Evolutionary conservation across 257 asterid genomes (phyloP).

Genomic region (Marsdenia floribunda): DNA sequence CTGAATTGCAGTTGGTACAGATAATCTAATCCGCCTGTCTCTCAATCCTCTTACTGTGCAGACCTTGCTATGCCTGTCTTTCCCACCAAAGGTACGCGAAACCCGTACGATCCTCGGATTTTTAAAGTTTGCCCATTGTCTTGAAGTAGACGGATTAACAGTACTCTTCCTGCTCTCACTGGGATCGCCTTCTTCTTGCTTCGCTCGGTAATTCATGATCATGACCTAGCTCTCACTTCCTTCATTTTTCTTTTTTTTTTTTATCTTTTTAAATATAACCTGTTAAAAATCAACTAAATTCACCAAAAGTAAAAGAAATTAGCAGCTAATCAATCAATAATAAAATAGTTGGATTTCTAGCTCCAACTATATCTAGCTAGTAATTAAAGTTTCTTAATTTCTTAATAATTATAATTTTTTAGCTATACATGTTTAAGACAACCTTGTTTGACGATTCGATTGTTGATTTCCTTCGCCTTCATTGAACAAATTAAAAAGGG

Average conservation of each 20-base stretch:
- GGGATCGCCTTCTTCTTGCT: conserved; percentile 49
- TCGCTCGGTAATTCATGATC: conserved; percentile 25
- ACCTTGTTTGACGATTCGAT: too few species aligned
- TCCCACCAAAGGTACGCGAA: conserved; percentile 61
- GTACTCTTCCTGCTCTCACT: conserved; percentile 21
- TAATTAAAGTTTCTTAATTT: too few species aligned
- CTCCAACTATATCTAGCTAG: too few species aligned
- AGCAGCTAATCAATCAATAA: too few species aligned
- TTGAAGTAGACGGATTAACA: conserved; percentile 24
- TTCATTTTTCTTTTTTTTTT: conserved; percentile 16
- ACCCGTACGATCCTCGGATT: conserved; percentile 73
- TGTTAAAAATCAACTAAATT: too few species aligned
- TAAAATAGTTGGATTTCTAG: too few species aligned
- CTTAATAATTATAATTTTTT: too few species aligned
- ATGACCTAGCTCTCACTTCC: conserved; percentile 23
- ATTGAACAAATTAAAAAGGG: too few species aligned
- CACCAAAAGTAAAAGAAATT: too few species aligned
- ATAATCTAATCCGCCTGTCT: conserved; percentile 63
- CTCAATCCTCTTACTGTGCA: conserved; percentile 59
- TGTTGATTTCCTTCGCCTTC: too few species aligned
- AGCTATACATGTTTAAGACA: too few species aligned
- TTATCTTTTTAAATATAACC: too few species aligned
- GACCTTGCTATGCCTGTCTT: conserved; percentile 77
- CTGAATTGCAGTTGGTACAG: conserved; percentile 66
- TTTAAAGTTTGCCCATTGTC: conserved; percentile 51